phyloP scores from a whole-genome alignment of 805 yeast species.

The Candida silvicultrix region DNA sequence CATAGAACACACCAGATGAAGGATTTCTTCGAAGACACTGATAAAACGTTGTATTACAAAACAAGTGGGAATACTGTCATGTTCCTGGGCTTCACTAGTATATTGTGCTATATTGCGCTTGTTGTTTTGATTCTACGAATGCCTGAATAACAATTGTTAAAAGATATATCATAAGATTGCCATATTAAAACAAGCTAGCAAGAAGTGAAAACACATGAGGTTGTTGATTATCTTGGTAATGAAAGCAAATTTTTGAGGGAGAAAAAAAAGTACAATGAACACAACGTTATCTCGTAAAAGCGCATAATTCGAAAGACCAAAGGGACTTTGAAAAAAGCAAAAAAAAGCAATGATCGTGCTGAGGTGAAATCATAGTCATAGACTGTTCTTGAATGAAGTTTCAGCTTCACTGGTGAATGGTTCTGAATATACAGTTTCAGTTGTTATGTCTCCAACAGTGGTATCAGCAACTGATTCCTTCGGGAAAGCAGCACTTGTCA shows the following conservation, averaged over 20 bases:
- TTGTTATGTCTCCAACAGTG: constrained; percentile 17
- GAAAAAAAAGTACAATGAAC: too few species aligned
- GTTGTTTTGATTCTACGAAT: constrained; percentile 43
- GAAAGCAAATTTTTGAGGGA: too few species aligned
- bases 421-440: constrained; percentile 19
- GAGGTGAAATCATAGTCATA: background rate
- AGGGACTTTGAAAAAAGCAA: too few species aligned
- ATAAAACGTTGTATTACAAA: constrained; percentile 34
- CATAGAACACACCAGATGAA: constrained; percentile 26
- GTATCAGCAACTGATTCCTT: constrained; percentile 3
- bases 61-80: constrained; percentile 61
- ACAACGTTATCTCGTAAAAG: background rate
- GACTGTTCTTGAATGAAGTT: background rate
- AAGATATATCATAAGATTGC: background rate
- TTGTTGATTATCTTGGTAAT: too few species aligned
- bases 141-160: constrained; percentile 10
- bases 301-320: background rate
- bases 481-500: constrained; percentile 4
- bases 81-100: constrained; percentile 42
- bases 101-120: constrained; percentile 43
- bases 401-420: constrained; percentile 9
- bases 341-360: background rate
- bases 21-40: constrained; percentile 31
- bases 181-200: background rate
- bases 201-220: background rate